Conservation (phyloP, 306 rosid species). For the Malus sylvestris region DNA sequence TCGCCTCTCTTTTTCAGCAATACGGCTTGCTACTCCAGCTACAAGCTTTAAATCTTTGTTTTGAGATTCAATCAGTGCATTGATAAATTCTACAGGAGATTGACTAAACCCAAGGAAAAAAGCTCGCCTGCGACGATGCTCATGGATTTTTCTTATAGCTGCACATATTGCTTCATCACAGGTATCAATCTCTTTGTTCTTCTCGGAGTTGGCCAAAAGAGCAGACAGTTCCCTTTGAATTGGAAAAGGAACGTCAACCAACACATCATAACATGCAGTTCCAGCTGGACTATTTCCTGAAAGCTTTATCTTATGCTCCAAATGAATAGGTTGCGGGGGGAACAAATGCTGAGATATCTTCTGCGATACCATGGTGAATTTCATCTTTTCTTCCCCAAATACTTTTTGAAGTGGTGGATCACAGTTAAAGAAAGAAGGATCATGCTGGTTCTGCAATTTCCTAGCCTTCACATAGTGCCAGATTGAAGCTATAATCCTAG, state of each 20-base stretch:
- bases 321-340: constrained; percentile 77
- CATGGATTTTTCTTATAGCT: constrained; percentile 86
- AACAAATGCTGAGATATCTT: constrained; percentile 90
- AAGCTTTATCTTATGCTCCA: constrained; percentile 91
- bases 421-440: constrained; percentile 75
- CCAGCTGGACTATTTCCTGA: constrained; percentile 85
- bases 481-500: constrained; percentile 87
- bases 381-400: constrained; percentile 93
- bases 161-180: constrained; percentile 89
- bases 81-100: constrained; percentile 90
- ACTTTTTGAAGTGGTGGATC: constrained; percentile 91
- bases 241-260: constrained; percentile 91
- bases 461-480: constrained; percentile 99
- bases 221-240: constrained; percentile 86
- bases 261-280: constrained; percentile 91
- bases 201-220: constrained; percentile 82
- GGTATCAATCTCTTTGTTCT: constrained; percentile 86
- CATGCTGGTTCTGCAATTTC: constrained; percentile 80
- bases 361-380: constrained; percentile 84
- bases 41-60: constrained; percentile 83
- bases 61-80: constrained; percentile 90
- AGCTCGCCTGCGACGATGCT: constrained; percentile 89
- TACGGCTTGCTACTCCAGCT: constrained; percentile 92
- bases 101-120: constrained; percentile 98
- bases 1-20: constrained; percentile 75